Evolutionary conservation across 2,329 filamentous ascomycete species (phyloP).

Genomic region (Dactylellina cionopaga): DNA sequence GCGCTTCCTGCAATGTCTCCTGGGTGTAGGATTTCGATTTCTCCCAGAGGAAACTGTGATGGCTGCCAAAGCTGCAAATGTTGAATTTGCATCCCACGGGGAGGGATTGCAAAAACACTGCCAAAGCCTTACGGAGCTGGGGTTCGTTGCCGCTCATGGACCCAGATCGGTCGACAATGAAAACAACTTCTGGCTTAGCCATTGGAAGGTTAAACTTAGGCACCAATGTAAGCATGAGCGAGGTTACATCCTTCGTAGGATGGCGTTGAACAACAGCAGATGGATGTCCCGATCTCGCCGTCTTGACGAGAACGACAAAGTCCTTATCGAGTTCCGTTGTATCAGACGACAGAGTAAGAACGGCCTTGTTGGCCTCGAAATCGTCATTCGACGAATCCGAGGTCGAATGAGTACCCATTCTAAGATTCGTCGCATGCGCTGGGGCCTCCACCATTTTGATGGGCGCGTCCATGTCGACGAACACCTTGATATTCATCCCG

Average conservation of each 20-base stretch:
- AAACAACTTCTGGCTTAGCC: slow-evolving; percentile 72
- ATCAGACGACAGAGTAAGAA: slow-evolving; percentile 69
- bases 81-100: slow-evolving; percentile 74
- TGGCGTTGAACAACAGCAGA: slow-evolving; percentile 74
- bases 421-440: slow-evolving; percentile 74
- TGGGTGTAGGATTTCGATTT: slow-evolving; percentile 65
- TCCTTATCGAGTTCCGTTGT: slow-evolving; percentile 70
- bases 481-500: slow-evolving; percentile 68
- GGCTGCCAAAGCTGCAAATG: slow-evolving; percentile 73
- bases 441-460: slow-evolving; percentile 71
- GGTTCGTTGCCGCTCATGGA: slow-evolving; percentile 70
- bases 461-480: slow-evolving; percentile 68
- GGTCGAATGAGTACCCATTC: slow-evolving; percentile 69
- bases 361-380: slow-evolving; percentile 69
- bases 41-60: slow-evolving; percentile 64
- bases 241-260: slow-evolving; percentile 70
- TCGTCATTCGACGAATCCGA: slow-evolving; percentile 57
- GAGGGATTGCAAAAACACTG: slow-evolving; percentile 73
- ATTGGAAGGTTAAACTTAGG: slow-evolving; percentile 73
- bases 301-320: slow-evolving; percentile 72
- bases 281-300: slow-evolving; percentile 67
- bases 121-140: slow-evolving; percentile 67
- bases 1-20: slow-evolving; percentile 63
- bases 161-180: slow-evolving; percentile 76
- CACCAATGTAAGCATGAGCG: slow-evolving; percentile 76